phyloP scores from a whole-genome alignment of 2,329 filamentous ascomycete species.

The Alternaria brassicicola region DNA sequence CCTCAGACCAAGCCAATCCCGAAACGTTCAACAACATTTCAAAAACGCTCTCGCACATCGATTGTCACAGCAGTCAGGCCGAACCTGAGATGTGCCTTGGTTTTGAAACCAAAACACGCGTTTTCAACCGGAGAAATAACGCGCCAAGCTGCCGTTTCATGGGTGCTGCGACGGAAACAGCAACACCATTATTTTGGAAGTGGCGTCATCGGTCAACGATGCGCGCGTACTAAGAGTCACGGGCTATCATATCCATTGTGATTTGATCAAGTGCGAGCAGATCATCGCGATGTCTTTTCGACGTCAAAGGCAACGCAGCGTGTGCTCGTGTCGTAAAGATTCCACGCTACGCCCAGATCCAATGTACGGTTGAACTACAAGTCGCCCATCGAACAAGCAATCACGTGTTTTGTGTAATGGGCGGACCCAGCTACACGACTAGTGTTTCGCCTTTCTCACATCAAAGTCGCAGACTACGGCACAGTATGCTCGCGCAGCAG shows the following conservation, averaged over 20 bases:
- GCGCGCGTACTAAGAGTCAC: neutral
- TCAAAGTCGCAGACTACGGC: constrained; percentile 28
- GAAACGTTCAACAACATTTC: constrained; percentile 10
- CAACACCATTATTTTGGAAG: constrained; percentile 5
- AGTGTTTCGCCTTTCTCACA: constrained; percentile 31
- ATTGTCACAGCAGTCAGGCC: constrained; percentile 16
- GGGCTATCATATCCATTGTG: neutral
- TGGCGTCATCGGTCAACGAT: neutral
- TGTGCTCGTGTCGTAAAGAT: neutral
- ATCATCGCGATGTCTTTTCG: neutral
- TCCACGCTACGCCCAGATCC: neutral
- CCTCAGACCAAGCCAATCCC: constrained; percentile 1
- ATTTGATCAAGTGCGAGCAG: neutral
- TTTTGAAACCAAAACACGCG: constrained; percentile 34
- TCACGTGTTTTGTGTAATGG: neutral
- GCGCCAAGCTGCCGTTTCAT: constrained; percentile 14
- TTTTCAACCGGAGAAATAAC: constrained; percentile 8
- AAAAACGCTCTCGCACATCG: constrained; percentile 3
- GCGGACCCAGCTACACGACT: constrained; percentile 16
- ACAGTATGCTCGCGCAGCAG: constrained; percentile 18
- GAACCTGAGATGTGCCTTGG: constrained; percentile 10
- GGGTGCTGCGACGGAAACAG: constrained; percentile 15
- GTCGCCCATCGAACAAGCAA: neutral
- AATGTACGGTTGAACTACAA: neutral
- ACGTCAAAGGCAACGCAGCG: neutral